Percentiles rank a stretch among this genome's conserved stretches.
These are phyloP conservation scores for Dendrobium huoshanense DNA, from an alignment of 106 monocot species.

Conservation along the genomic window DNA sequence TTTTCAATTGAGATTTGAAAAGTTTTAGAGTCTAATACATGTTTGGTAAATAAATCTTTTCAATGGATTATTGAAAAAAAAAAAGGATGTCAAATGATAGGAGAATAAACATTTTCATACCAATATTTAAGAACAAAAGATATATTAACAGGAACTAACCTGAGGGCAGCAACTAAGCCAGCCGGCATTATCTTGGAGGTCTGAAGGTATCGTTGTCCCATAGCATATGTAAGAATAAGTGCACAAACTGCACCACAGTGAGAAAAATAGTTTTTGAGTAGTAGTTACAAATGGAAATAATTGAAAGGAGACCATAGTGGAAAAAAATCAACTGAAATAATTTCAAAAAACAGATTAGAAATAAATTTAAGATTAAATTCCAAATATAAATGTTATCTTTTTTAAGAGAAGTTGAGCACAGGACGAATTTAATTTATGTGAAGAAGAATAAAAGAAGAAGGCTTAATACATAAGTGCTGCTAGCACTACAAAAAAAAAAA, in stretches of 20 bases:
- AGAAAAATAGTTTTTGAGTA: not conserved
- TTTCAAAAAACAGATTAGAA: not conserved
- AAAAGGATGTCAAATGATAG: no score
- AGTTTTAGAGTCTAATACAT: no score
- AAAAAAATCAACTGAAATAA: not conserved
- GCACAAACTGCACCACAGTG: conserved; percentile 62
- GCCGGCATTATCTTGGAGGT: conserved; percentile 88
- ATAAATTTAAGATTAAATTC: not conserved
- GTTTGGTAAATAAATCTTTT: no score
- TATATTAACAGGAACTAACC: conserved; percentile 30
- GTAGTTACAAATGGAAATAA: not conserved
- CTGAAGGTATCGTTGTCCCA: conserved; percentile 81
- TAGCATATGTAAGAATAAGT: conserved; percentile 48
- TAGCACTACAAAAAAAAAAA: no score
- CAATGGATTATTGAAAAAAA: no score
- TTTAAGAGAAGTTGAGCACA: not conserved
- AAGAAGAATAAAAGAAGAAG: not conserved
- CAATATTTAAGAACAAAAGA: no score
- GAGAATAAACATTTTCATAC: no score
- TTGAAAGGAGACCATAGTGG: not conserved
- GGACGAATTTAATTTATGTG: not conserved
- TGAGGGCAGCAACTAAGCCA: conserved; percentile 68
- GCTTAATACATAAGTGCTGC: not conserved
- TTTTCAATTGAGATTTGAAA: no score
- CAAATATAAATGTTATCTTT: not conserved